Conservation (phyloP, 441 rosid species). For the Mallotus repandus region DNA sequence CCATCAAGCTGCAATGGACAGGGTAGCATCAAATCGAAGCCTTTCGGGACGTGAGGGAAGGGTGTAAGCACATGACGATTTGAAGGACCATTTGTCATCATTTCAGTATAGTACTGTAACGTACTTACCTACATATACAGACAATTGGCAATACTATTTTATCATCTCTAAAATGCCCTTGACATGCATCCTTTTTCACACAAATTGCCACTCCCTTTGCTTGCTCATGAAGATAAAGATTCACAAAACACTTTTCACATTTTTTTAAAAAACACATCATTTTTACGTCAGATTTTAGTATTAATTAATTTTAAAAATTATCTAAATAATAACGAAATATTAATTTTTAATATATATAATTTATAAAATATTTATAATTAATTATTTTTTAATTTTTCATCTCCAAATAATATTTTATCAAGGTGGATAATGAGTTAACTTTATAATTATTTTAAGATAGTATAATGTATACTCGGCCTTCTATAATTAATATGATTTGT, state of each 20-base stretch:
- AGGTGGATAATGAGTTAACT: too few relatives aligned
- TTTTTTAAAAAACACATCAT: too few relatives aligned
- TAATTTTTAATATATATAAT: too few relatives aligned
- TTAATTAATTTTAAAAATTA: too few relatives aligned
- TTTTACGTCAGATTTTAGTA: too few relatives aligned
- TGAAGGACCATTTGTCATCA: slow-evolving; percentile 24
- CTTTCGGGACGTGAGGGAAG: background rate
- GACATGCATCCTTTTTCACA: background rate
- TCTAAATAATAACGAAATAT: too few relatives aligned
- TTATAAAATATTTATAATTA: too few relatives aligned
- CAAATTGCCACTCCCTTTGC: slow-evolving; percentile 24
- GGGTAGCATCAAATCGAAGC: background rate
- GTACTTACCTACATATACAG: slow-evolving; percentile 13
- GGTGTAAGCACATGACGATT: slow-evolving; percentile 18
- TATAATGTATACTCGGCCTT: too few relatives aligned
- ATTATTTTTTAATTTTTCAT: too few relatives aligned
- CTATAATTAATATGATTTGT: too few relatives aligned
- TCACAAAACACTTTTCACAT: background rate
- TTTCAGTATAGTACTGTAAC: slow-evolving; percentile 15
- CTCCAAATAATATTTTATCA: too few relatives aligned
- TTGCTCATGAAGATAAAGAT: slow-evolving; percentile 13
- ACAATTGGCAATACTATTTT: slow-evolving; percentile 1
- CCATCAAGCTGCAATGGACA: background rate
- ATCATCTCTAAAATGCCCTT: background rate
- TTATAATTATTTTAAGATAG: too few relatives aligned